Evolutionary conservation across 495 filamentous ascomycete species (phyloP).

Genomic region (Neurospora sp.): DNA sequence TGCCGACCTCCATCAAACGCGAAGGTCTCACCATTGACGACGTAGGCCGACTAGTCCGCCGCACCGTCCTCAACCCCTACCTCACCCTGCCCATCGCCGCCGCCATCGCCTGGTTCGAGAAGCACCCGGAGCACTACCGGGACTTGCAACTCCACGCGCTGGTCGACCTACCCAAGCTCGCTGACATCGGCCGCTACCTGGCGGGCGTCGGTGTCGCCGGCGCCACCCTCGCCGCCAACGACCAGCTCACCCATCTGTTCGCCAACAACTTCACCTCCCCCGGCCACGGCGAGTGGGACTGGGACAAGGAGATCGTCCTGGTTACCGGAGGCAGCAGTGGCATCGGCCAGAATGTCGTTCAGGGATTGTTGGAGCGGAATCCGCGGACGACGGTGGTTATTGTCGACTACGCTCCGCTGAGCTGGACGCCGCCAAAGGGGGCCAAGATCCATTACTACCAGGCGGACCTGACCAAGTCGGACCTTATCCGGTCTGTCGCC

Average conservation of each 20-base stretch:
- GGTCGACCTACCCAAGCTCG: neutral
- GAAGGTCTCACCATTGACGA: conserved; percentile 17
- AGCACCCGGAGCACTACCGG: neutral
- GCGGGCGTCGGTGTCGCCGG: conserved; percentile 8
- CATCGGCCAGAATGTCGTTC: conserved; percentile 11
- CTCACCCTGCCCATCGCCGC: conserved; percentile 13
- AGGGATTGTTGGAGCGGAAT: conserved; percentile 12
- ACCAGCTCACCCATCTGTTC: conserved; percentile 16
- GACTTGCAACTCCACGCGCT: neutral
- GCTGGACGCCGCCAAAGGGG: conserved; percentile 5
- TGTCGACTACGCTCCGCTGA: conserved; percentile 13
- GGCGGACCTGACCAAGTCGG: conserved; percentile 12
- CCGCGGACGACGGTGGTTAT: conserved; percentile 10
- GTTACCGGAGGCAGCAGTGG: conserved; percentile 19
- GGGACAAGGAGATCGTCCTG: conserved; percentile 18
- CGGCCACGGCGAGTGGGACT: conserved; percentile 15
- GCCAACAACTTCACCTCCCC: conserved; percentile 19
- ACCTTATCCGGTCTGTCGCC: conserved; percentile 8
- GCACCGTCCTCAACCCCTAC: conserved; percentile 14
- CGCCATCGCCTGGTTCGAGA: conserved; percentile 3
- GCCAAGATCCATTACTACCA: conserved; percentile 17
- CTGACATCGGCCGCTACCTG: neutral
- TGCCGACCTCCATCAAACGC: conserved; percentile 9
- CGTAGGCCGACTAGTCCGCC: conserved; percentile 8
- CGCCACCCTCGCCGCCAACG: conserved; percentile 10